Evolutionary conservation across 2,329 filamentous ascomycete species (phyloP).

Genomic region (Fusarium sp.): DNA sequence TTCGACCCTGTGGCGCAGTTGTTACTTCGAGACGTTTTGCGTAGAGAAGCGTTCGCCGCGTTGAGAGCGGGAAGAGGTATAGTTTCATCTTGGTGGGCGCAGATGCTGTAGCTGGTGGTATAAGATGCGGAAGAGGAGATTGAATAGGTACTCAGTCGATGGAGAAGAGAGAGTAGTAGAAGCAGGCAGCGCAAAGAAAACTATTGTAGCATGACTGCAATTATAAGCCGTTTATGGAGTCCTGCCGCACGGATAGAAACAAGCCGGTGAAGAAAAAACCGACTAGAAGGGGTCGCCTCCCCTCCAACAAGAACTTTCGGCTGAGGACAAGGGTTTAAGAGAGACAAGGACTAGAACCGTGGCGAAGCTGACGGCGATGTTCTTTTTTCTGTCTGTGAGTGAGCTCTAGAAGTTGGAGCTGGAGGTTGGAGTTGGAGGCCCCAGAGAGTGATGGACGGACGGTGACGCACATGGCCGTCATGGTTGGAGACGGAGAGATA

Average conservation of each 20-base stretch:
- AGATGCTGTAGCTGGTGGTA: not conserved
- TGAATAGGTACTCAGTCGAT: not conserved
- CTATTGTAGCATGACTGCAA: slow-evolving; percentile 38
- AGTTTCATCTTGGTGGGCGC: slow-evolving; percentile 78
- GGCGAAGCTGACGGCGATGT: slow-evolving; percentile 48
- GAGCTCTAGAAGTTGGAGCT: slow-evolving; percentile 15
- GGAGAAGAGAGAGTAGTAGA: not conserved
- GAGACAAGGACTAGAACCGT: slow-evolving; percentile 27
- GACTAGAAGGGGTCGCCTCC: slow-evolving; percentile 17
- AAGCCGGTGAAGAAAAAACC: slow-evolving; percentile 20
- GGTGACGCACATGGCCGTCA: slow-evolving; percentile 54
- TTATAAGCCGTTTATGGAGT: slow-evolving; percentile 10
- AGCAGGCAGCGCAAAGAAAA: not conserved
- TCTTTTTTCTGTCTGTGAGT: slow-evolving; percentile 23
- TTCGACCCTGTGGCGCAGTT: slow-evolving; percentile 61
- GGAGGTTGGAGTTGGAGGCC: slow-evolving; percentile 29
- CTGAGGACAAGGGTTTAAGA: slow-evolving; percentile 10
- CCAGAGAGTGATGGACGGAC: slow-evolving; percentile 29
- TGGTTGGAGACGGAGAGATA: slow-evolving; percentile 41
- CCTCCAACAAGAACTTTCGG: slow-evolving; percentile 25
- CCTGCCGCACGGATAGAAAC: slow-evolving; percentile 19
- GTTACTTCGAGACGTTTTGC: slow-evolving; percentile 79
- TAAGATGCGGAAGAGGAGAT: slow-evolving; percentile 7
- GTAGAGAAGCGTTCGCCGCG: slow-evolving; percentile 90
- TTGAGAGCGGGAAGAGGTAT: slow-evolving; percentile 93